phyloP scores from a whole-genome alignment of 1,139 yeast genomes.

The Nematodospora anomalae region DNA sequence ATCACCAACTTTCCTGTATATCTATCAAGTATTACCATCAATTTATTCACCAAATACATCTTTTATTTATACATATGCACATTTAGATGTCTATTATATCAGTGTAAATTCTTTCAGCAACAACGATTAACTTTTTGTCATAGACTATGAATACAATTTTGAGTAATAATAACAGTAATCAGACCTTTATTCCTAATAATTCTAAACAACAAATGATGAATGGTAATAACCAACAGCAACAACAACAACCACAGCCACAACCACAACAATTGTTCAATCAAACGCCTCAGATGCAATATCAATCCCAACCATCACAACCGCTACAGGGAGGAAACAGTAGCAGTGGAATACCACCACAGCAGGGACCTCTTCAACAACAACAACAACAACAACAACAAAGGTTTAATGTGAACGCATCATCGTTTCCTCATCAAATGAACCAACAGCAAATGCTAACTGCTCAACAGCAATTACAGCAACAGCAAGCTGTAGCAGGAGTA shows the following conservation, averaged over 20 bases:
- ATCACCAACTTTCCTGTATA: not conserved
- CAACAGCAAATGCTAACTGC: constrained; percentile 11
- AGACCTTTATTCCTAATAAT: not conserved
- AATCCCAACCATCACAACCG: constrained; percentile 9
- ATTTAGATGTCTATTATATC: too few species aligned
- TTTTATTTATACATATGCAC: not conserved
- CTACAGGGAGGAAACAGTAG: constrained; percentile 6
- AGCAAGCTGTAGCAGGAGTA: constrained; percentile 9
- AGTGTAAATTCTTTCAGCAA: too few species aligned
- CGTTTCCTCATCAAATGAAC: constrained; percentile 8
- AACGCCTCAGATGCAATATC: constrained; percentile 13
- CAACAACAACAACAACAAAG: constrained; percentile 11
- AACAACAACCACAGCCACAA: constrained; percentile 10
- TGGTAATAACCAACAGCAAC: constrained; percentile 12
- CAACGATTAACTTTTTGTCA: not conserved
- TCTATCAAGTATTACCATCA: not conserved
- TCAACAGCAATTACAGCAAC: constrained; percentile 10
- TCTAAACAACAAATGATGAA: constrained; percentile 5
- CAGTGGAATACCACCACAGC: constrained; percentile 7
- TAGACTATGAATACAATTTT: not conserved
- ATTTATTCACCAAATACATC: not conserved
- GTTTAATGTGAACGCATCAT: constrained; percentile 8
- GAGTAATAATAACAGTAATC: constrained; percentile 3
- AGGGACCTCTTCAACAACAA: constrained; percentile 6
- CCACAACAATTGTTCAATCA: constrained; percentile 14